phyloP scores from a whole-genome alignment of 139 green algal species.

The Chlamydomonas applanata region DNA sequence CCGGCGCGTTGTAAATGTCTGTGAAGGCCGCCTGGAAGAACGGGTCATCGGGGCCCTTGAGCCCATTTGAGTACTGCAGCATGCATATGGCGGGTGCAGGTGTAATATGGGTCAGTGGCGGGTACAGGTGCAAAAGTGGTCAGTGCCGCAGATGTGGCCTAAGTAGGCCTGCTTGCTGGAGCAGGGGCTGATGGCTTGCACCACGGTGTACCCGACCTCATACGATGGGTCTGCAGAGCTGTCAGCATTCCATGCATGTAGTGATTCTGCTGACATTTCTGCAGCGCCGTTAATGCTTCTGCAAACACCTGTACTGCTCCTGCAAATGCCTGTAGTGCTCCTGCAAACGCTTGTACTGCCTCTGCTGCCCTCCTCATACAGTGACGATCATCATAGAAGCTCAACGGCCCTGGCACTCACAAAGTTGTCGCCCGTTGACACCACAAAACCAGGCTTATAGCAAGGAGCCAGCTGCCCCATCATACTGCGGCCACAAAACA shows the following conservation, averaged over 20 bases:
- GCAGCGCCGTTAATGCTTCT: too few relatives aligned
- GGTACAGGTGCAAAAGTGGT: too few relatives aligned
- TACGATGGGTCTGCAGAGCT: neutral
- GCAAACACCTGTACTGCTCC: too few relatives aligned
- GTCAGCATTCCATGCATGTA: neutral
- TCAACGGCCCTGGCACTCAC: neutral
- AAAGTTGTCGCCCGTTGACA: constrained; percentile 12
- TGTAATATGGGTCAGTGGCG: too few relatives aligned
- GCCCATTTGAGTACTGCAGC: constrained; percentile 32
- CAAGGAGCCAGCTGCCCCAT: neutral
- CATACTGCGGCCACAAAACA: neutral
- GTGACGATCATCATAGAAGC: neutral
- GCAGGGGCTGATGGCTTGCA: neutral
- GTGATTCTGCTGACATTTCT: too few relatives aligned
- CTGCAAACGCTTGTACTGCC: neutral
- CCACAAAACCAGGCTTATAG: constrained; percentile 8
- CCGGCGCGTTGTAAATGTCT: constrained; percentile 43
- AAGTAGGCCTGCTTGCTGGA: neutral
- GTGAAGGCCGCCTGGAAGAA: constrained; percentile 48
- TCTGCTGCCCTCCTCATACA: neutral
- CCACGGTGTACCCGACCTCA: neutral
- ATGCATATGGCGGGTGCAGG: neutral
- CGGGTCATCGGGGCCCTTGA: constrained; percentile 37
- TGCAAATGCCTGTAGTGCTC: too few relatives aligned
- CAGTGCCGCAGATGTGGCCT: neutral